Evolutionary conservation across 176 grass and related monocot species (phyloP).

Genomic region (Cenchrus americanus): DNA sequence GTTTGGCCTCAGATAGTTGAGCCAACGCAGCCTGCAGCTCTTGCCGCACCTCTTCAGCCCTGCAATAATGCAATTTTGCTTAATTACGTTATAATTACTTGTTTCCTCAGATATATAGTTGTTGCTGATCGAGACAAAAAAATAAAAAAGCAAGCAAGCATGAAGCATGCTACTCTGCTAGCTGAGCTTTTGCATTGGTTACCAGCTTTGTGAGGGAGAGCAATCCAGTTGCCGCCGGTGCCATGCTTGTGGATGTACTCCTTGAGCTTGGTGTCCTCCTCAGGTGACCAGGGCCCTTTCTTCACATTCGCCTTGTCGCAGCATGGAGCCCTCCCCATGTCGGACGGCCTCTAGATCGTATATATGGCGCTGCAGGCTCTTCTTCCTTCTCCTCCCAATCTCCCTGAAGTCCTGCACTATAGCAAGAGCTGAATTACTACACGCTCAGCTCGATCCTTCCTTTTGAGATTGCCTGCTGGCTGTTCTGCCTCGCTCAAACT

Average conservation of each 20-base stretch:
- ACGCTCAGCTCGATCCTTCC: too few species aligned
- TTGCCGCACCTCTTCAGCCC: constrained; percentile 80
- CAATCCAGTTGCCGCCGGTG: constrained; percentile 74
- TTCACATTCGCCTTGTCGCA: constrained; percentile 83
- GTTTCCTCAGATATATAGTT: too few species aligned
- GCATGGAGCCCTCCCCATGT: constrained; percentile 81
- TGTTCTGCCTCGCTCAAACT: too few species aligned
- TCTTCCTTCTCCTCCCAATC: neutral
- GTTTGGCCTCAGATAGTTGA: constrained; percentile 57
- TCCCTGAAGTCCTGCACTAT: neutral
- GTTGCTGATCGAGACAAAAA: neutral
- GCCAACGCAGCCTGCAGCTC: constrained; percentile 87
- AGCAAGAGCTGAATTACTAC: too few species aligned
- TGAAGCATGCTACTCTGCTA: neutral
- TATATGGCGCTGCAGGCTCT: too few species aligned
- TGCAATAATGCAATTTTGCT: neutral
- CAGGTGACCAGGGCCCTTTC: constrained; percentile 85
- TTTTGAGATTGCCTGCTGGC: too few species aligned
- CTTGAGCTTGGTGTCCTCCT: constrained; percentile 77
- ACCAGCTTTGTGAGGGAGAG: constrained; percentile 40
- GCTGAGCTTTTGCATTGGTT: neutral
- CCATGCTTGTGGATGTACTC: constrained; percentile 77
- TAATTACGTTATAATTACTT: neutral
- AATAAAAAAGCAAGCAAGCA: neutral
- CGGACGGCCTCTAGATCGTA: too few species aligned